Base-by-base conservation (phyloP, 2,329 filamentous ascomycete genomes). In the Hymenoscyphus salicellus region DNA sequence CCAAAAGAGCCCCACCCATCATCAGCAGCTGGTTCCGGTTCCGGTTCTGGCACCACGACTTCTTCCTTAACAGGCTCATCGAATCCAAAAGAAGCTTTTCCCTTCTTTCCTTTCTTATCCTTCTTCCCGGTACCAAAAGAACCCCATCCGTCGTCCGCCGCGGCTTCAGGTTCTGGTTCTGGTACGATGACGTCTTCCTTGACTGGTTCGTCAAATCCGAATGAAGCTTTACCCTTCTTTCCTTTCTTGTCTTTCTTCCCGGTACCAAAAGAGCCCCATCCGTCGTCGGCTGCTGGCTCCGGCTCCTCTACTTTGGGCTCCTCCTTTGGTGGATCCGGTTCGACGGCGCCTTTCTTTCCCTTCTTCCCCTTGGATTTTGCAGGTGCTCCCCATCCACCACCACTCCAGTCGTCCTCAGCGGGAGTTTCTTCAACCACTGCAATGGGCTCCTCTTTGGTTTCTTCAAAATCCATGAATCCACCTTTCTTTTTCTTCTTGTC, bases 331-430 rank as follows among this genome's bases (percentile, higher is more conserved):
- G 73, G 68, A 33, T 77, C 75, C 11, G 73, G 72, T 20, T 74
- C 72, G 20, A 26, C 46, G 55, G 55, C 55, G 10, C 66, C 67
- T 64, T 75, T 71, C 63, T 73, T 72, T 5, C 68, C 70, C 55
- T 78, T 79, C 56, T 76, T 84, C 11, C n/a, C 46, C 73, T 86
- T 87, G 69, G 84, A 83, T 69, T 79, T 82, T 63, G 77, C 75
- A 20, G 46, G 10, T 14, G 76, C 74, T 5, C 78, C 77, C 72
- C 84, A 84, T 10, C 20, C 46, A 32, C 76, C 80, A 30, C 76
- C 80, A 79, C 82, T 87, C 20, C 79, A 79, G 67, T 83, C 84
- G 55, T 84, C 83, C 7, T 77, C 72, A 28, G 64, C 65, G 20
- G 68, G 46, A 59, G 70, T 65, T 32, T 74, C 73, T 52, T 71